phyloP scores from a whole-genome alignment of 495 filamentous ascomycete genomes.

The Schizothecium vesticola region DNA sequence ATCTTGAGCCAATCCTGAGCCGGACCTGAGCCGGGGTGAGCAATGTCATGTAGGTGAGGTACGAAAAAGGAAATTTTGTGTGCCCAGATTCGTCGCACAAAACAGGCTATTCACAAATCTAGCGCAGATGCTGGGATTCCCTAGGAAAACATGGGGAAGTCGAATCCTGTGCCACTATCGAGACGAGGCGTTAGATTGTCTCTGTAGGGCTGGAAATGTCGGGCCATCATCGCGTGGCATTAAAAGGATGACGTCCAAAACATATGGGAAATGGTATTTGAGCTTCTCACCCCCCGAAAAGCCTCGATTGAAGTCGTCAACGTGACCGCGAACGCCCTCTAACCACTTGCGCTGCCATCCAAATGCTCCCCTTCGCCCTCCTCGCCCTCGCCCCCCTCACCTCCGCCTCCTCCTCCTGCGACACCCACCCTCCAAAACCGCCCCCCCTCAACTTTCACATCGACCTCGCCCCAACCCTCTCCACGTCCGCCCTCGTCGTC shows the following conservation, averaged over 20 bases:
- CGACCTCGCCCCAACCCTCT: slow-evolving; percentile 3
- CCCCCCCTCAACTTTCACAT: background rate
- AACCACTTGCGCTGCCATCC: background rate
- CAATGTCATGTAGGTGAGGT: too few relatives aligned
- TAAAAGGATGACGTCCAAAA: background rate
- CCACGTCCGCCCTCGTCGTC: background rate
- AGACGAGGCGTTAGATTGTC: background rate
- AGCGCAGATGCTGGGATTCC: background rate
- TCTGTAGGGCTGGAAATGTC: background rate
- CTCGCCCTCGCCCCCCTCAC: background rate
- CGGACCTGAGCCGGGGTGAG: too few relatives aligned
- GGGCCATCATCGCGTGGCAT: background rate
- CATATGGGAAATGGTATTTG: background rate
- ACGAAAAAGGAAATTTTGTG: too few relatives aligned
- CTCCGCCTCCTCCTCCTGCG: background rate
- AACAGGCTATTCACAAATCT: background rate
- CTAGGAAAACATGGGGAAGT: background rate
- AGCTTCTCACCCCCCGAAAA: background rate
- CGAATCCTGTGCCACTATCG: background rate
- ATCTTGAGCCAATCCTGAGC: too few relatives aligned
- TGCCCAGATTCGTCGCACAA: too few relatives aligned
- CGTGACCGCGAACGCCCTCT: background rate
- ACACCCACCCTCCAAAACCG: background rate
- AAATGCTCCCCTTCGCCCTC: background rate
- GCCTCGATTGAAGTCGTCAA: background rate